These are phyloP conservation scores for Alternaria longipes DNA, from an alignment of 2,329 filamentous ascomycete genomes.

Conservation along the genomic window DNA sequence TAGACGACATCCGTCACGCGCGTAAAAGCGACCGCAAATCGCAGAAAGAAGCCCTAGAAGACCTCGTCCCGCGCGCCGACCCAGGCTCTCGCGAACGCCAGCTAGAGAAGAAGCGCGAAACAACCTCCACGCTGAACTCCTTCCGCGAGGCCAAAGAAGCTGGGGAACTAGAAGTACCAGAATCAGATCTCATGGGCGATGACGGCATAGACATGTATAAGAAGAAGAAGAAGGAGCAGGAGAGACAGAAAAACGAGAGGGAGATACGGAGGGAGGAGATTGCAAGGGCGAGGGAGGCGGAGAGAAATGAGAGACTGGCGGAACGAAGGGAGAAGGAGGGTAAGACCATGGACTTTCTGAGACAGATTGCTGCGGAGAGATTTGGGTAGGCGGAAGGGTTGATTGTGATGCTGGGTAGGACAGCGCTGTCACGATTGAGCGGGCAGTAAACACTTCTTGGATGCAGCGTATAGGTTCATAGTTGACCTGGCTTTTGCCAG, in stretches of 20 bases:
- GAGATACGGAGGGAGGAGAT: constrained; percentile 86
- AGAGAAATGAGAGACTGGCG: constrained; percentile 79
- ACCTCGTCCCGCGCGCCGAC: constrained; percentile 83
- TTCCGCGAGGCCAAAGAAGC: constrained; percentile 75
- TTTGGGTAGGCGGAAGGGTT: constrained; percentile 52
- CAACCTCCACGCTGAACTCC: constrained; percentile 74
- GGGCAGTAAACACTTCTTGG: neutral
- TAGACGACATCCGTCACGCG: constrained; percentile 65
- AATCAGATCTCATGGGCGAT: constrained; percentile 80
- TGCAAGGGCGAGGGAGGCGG: constrained; percentile 75
- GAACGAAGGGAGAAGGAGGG: constrained; percentile 80
- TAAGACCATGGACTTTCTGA: constrained; percentile 82
- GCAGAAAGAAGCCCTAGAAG: constrained; percentile 79
- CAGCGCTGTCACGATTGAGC: neutral
- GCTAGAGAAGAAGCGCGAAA: constrained; percentile 83
- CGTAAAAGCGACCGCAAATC: constrained; percentile 71
- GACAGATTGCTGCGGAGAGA: constrained; percentile 77
- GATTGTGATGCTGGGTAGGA: neutral
- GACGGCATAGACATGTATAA: constrained; percentile 73
- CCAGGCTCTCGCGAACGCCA: constrained; percentile 82
- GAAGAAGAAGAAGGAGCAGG: constrained; percentile 69
- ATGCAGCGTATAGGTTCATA: neutral
- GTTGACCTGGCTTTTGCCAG: neutral
- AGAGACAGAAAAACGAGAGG: constrained; percentile 81
- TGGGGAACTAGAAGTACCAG: constrained; percentile 71